phyloP scores from a whole-genome alignment of 345 rosid species.

The Populus ilicifolia region DNA sequence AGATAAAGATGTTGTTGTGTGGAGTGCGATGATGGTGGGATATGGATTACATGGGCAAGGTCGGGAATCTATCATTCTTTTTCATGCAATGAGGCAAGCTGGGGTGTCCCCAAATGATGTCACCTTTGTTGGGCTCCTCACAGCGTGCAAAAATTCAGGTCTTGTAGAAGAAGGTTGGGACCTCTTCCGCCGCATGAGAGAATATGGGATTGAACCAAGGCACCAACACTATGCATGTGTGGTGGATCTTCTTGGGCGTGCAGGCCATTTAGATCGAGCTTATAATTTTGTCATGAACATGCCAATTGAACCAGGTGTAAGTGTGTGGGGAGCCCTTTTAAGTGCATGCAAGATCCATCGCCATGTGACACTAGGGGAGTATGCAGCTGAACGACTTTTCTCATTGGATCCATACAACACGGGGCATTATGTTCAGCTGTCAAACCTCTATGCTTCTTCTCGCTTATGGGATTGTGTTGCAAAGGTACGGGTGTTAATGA shows the following conservation, averaged over 20 bases:
- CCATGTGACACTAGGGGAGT: constrained; percentile 54
- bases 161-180: constrained; percentile 64
- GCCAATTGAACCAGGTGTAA: constrained; percentile 58
- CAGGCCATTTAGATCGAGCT: constrained; percentile 56
- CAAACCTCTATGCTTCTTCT: constrained; percentile 68
- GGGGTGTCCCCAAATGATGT: constrained; percentile 61
- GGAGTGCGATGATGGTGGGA: constrained; percentile 72
- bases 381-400: constrained; percentile 61
- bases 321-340: constrained; percentile 66
- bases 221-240: constrained; percentile 71
- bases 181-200: constrained; percentile 54
- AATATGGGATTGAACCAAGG: constrained; percentile 47
- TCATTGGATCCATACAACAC: constrained; percentile 51
- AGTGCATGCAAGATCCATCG: constrained; percentile 68
- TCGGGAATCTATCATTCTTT: constrained; percentile 53
- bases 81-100: constrained; percentile 40
- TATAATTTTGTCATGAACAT: constrained; percentile 47
- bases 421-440: constrained; percentile 68
- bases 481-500: constrained; percentile 53
- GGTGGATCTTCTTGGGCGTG: constrained; percentile 71
- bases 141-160: constrained; percentile 68
- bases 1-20: constrained; percentile 57
- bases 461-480: constrained; percentile 54
- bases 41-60: constrained; percentile 67
- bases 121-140: constrained; percentile 60